A percentile compares a stretch with the other conserved stretches of the same genome.
Conservation (phyloP, 1,284 basidiomycete genomes). For the Bjerkandera adusta region DNA sequence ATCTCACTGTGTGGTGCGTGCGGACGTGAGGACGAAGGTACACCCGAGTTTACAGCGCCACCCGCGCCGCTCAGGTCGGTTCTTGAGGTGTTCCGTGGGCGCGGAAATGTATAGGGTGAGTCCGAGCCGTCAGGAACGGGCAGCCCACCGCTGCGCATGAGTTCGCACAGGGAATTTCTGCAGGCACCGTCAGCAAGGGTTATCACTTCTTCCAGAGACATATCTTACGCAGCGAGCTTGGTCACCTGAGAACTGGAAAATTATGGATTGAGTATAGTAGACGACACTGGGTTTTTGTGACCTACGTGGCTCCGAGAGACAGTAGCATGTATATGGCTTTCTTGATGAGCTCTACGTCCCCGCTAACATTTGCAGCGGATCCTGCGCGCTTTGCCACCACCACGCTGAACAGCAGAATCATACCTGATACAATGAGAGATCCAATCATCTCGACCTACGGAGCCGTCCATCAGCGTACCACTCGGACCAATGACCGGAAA, state of each 20-base stretch:
- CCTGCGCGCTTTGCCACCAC: constrained; percentile 43
- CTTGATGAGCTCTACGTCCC: constrained; percentile 68
- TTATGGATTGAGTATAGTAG: background rate
- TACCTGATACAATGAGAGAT: constrained; percentile 61
- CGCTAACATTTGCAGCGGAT: constrained; percentile 48
- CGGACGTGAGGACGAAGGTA: too few relatives aligned
- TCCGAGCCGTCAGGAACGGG: constrained; percentile 10
- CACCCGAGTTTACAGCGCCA: too few relatives aligned
- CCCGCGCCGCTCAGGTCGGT: too few relatives aligned
- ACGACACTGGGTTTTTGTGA: too few relatives aligned
- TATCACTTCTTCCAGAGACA: constrained; percentile 51
- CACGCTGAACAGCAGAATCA: constrained; percentile 70
- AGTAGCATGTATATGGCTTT: constrained; percentile 64
- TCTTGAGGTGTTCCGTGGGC: too few relatives aligned
- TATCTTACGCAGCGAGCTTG: too few relatives aligned
- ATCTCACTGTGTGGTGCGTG: too few relatives aligned
- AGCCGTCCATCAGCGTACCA: background rate
- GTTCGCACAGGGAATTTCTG: constrained; percentile 10
- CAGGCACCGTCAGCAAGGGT: background rate
- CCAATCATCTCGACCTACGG: too few relatives aligned
- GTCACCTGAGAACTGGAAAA: too few relatives aligned
- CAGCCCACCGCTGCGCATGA: constrained; percentile 10
- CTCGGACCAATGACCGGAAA: background rate
- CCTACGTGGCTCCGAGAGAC: constrained; percentile 40
- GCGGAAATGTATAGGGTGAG: too few relatives aligned